Evolutionary conservation across 257 asterid species (phyloP), one percentile per base, ranked within the genome.

Genomic region (Ehretia macrophylla): DNA sequence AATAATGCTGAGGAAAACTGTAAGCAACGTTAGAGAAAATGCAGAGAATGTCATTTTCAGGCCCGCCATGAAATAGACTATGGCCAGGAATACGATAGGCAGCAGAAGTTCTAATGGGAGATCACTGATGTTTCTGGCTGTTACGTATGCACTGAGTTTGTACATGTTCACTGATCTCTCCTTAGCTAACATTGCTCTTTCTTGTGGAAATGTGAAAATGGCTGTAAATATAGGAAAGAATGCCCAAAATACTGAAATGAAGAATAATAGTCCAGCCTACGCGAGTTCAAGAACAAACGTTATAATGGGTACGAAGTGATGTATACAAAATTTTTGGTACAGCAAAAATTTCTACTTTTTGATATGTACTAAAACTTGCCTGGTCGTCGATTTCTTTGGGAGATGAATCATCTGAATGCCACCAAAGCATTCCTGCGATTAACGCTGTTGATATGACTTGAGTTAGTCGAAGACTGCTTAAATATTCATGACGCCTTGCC

Each of bases 91-190:
- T 37, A 92, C 79, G 13, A 86, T 76, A 37, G 99, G 99, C 56
- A 92, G 67, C 60, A 92, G 53, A 18, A 92, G 86, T 76, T 92
- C 99, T 22, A 92, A 88, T 17, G 97, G 99, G 32, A 92, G 79
- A 62, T 92, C 99, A 44, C 91, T 81, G 8, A 85, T 78, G 19
- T 95, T 88, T 77, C 96, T 70, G 14, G 99, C 97, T 76, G 86
- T 51, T 61, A 92, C 87, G 64, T 88, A 92, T 13, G 99, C 95
- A 49, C 95, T 88, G 57, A 92, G 68, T 68, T 95, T 87, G 67
- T 89, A 92, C 99, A 88, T 92, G 62, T 86, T 95, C 42, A 95
- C 95, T 45, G 97, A 91, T 55, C 99, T 54, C 59, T 92, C 99
- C 75, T 92, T 92, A 81, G 81, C 76, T 58, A 92, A 82, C 91